phyloP scores from a whole-genome alignment of 805 yeast species.

The Myxozyma mucilagina region DNA sequence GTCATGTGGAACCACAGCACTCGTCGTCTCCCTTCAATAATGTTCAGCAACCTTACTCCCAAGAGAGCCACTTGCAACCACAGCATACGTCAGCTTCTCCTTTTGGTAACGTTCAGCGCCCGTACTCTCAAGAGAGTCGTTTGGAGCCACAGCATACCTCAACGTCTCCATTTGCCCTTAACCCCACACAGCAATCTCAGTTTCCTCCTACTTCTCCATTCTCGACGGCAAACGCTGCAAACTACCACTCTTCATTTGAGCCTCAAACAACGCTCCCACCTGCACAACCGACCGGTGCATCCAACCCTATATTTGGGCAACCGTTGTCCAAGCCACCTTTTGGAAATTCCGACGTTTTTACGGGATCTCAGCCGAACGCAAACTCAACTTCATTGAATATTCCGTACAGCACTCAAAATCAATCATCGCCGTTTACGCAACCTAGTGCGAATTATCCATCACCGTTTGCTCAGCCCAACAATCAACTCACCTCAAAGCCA shows the following conservation, averaged over 20 bases:
- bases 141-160: too few relatives aligned
- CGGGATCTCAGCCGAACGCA: constrained; percentile 1
- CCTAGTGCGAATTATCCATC: too few relatives aligned
- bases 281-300: too few relatives aligned
- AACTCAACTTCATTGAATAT: too few relatives aligned
- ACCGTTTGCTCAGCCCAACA: too few relatives aligned
- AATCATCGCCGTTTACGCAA: neutral
- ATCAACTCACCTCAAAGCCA: too few relatives aligned
- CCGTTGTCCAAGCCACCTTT: constrained; percentile 6
- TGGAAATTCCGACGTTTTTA: neutral
- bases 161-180: neutral
- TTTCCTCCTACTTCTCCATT: neutral
- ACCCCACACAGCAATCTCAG: neutral
- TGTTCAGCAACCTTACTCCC: neutral
- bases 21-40: too few relatives aligned
- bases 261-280: neutral
- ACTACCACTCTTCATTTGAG: neutral
- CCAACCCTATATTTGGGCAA: too few relatives aligned
- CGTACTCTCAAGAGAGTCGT: neutral
- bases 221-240: neutral
- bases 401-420: too few relatives aligned
- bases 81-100: neutral
- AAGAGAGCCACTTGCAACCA: neutral
- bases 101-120: neutral
- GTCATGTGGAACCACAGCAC: too few relatives aligned